A percentile compares a stretch with the other conserved stretches of the same genome.
Conservation (phyloP, 805 yeast genomes). For the Wickerhamiella parazyma region DNA sequence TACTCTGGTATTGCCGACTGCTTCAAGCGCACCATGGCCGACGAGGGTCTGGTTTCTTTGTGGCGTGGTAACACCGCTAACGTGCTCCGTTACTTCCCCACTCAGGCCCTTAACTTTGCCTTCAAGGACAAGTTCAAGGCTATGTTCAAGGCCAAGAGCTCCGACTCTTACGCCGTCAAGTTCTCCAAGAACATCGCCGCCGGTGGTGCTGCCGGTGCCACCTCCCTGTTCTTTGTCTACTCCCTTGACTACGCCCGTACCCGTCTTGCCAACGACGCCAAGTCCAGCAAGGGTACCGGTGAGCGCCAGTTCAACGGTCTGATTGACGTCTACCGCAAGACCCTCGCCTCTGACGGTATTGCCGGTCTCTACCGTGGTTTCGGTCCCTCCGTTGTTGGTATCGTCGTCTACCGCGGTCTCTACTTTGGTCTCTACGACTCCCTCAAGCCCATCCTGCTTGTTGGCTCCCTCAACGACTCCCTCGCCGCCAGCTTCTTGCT, state of each 20-base stretch:
- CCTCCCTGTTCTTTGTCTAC: conserved; percentile 78
- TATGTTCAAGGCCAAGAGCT: conserved; percentile 85
- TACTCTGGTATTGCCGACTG: conserved; percentile 83
- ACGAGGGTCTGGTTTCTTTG: conserved; percentile 80
- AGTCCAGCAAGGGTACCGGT: conserved; percentile 56
- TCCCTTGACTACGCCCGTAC: conserved; percentile 95
- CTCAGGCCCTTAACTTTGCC: conserved; percentile 93
- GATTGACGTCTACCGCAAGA: conserved; percentile 86
- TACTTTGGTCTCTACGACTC: conserved; percentile 95
- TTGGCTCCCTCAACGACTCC: conserved; percentile 80
- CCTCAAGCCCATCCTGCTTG: conserved; percentile 76
- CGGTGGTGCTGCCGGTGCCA: conserved; percentile 95
- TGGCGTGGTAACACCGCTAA: conserved; percentile 99
- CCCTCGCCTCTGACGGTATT: conserved; percentile 84
- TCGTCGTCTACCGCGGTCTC: conserved; percentile 93
- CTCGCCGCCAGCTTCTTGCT: conserved; percentile 85
- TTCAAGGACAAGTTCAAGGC: conserved; percentile 92
- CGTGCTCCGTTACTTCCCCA: conserved; percentile 95
- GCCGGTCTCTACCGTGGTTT: conserved; percentile 97
- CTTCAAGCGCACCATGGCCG: conserved; percentile 82
- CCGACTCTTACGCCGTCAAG: conserved; percentile 74
- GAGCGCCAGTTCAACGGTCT: conserved; percentile 92
- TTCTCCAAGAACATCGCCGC: conserved; percentile 93
- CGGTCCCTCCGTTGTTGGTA: conserved; percentile 93
- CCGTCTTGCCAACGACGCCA: conserved; percentile 93